Percentiles rank a stretch among this genome's conserved stretches.
phyloP scores from a whole-genome alignment of 257 asterid genomes.

The Galeopsis tetrahit region DNA sequence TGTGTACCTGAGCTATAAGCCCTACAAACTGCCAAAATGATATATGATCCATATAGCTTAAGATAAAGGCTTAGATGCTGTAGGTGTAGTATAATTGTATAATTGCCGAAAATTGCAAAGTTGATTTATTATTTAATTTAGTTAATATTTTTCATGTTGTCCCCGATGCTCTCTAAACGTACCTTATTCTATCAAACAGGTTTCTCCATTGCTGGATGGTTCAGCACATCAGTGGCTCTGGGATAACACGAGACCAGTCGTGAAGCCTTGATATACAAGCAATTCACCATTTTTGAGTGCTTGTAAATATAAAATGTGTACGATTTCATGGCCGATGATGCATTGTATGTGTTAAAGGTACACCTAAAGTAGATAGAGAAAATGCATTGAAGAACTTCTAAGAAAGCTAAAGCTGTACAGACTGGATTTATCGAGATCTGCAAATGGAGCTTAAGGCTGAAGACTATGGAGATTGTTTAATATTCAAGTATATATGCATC shows the following conservation, averaged over 20 bases:
- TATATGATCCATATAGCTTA: background rate
- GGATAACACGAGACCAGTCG: constrained; percentile 75
- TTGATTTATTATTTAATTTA: background rate
- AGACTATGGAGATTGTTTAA: background rate
- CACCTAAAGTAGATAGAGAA: background rate
- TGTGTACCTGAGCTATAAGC: background rate
- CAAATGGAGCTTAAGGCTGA: background rate
- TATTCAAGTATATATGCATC: background rate
- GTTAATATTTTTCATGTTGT: background rate
- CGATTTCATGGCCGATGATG: constrained; percentile 7
- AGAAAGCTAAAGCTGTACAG: constrained; percentile 11
- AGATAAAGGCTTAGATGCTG: background rate
- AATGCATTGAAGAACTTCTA: background rate
- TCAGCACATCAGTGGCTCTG: constrained; percentile 79
- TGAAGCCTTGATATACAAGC: constrained; percentile 39
- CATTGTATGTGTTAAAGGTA: background rate
- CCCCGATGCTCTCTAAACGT: background rate
- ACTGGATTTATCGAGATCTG: background rate
- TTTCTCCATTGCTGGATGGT: constrained; percentile 86
- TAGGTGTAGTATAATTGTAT: too few species aligned
- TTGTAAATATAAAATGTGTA: constrained; percentile 1
- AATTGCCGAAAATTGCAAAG: background rate
- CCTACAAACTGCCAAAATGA: background rate
- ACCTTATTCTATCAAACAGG: constrained; percentile 46
- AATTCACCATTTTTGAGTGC: constrained; percentile 6